Percentiles rank a stretch among this genome's conserved stretches.
These are phyloP conservation scores for Russula griseocarnosa DNA, from an alignment of 768 basidiomycete genomes.

Conservation along the genomic window DNA sequence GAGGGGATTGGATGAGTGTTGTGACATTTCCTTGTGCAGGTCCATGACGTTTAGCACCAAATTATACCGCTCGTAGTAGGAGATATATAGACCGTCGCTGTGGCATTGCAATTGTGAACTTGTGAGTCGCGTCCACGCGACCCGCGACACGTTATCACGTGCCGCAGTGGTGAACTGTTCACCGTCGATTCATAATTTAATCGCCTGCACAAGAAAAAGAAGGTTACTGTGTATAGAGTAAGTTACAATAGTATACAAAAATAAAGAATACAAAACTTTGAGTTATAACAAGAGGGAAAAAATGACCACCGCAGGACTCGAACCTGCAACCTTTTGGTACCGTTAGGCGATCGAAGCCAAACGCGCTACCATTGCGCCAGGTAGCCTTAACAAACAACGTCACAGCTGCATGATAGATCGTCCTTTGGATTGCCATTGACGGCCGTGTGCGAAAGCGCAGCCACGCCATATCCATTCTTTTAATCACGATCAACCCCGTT, in stretches of 20 bases:
- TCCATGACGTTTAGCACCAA: conserved; percentile 34
- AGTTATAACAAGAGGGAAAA: background rate
- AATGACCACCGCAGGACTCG: conserved; percentile 79
- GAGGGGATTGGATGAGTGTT: conserved; percentile 72
- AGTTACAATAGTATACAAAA: background rate
- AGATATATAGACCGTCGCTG: background rate
- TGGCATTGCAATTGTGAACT: background rate
- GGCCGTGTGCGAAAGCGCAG: background rate
- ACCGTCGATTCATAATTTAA: background rate
- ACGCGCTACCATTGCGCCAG: conserved; percentile 95
- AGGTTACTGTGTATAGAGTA: background rate
- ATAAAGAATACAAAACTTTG: background rate
- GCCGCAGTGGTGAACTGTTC: background rate
- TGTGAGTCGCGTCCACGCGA: background rate
- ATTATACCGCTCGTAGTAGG: background rate
- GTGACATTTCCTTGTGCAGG: conserved; percentile 47
- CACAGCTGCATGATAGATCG: background rate
- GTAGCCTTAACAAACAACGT: conserved; percentile 33
- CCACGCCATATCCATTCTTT: background rate
- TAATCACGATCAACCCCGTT: background rate
- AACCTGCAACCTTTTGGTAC: conserved; percentile 95
- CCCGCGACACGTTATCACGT: conserved; percentile 18
- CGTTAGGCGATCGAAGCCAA: conserved; percentile 78
- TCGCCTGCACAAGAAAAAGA: background rate
- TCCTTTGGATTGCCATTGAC: background rate